A percentile compares a stretch with the other conserved stretches of the same genome.
Conservation (phyloP, 2,329 filamentous ascomycete genomes). For the Trichoderma atroviride region DNA sequence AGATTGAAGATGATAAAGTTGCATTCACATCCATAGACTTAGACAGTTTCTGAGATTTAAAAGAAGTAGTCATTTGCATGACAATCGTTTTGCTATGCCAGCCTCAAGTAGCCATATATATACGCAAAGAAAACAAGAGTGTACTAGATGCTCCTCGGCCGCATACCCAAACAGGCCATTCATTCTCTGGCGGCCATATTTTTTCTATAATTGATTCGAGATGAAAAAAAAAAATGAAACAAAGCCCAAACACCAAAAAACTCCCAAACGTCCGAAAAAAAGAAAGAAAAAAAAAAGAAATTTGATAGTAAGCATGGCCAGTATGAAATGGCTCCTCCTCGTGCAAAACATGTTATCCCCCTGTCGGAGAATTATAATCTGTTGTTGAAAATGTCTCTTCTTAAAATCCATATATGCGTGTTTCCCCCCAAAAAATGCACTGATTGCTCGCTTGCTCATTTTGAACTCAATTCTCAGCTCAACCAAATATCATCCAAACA, state of each 20-base stretch:
- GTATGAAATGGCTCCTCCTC: background rate
- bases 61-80: conserved; percentile 13
- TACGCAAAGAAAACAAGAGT: background rate
- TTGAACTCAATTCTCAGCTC: background rate
- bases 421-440: conserved; percentile 3
- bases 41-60: background rate
- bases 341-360: background rate
- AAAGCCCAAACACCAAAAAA: background rate
- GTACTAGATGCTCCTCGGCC: background rate
- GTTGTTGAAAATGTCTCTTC: background rate
- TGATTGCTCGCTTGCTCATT: conserved; percentile 10
- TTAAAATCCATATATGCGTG: background rate
- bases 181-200: background rate
- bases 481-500: background rate
- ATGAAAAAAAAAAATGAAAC: background rate
- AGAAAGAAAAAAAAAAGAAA: background rate
- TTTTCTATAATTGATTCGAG: background rate
- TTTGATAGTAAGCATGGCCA: background rate
- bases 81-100: conserved; percentile 2
- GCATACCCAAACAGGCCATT: conserved; percentile 21
- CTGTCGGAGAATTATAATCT: background rate
- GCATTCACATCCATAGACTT: background rate
- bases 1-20: background rate
- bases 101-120: background rate
- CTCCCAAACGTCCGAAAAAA: background rate